phyloP scores from a whole-genome alignment of 1,139 yeast genomes.

The Nakaseomyces sp. region DNA sequence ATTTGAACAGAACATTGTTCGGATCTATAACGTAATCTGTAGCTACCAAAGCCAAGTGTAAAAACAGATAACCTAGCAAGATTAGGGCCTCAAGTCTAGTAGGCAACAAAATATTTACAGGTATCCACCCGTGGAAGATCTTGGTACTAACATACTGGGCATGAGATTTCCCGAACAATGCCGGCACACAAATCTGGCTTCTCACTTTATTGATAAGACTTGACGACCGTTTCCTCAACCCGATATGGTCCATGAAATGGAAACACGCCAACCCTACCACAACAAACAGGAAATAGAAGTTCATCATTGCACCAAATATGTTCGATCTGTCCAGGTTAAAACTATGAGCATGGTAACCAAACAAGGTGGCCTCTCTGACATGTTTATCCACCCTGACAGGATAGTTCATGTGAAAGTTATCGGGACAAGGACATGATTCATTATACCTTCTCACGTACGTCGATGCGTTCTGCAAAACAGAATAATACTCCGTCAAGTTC shows the following conservation, averaged over 20 bases:
- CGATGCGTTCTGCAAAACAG: conserved; percentile 4
- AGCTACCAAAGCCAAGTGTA: conserved; percentile 38
- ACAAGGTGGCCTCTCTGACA: conserved; percentile 8
- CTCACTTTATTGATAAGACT: conserved; percentile 13
- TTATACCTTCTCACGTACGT: background rate
- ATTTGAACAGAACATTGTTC: conserved; percentile 37
- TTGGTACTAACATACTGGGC: conserved; percentile 12
- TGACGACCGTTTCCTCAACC: conserved; percentile 10
- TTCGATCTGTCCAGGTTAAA: conserved; percentile 17
- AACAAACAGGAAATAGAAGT: conserved; percentile 13
- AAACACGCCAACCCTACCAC: conserved; percentile 10
- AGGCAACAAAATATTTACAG: conserved; percentile 19
- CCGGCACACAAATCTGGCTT: conserved; percentile 15
- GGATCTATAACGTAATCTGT: conserved; percentile 34
- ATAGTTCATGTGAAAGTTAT: background rate
- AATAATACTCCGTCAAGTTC: conserved; percentile 5
- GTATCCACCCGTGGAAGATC: conserved; percentile 5
- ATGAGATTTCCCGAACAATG: conserved; percentile 14
- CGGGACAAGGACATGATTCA: background rate
- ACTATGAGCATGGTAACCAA: conserved; percentile 16
- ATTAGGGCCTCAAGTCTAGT: conserved; percentile 53
- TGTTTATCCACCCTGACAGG: conserved; percentile 15
- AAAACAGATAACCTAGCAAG: conserved; percentile 39
- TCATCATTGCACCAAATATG: conserved; percentile 12
- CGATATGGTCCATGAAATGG: conserved; percentile 13